These are phyloP conservation scores for Hyaloscypha bicolor DNA, from an alignment of 495 filamentous ascomycete genomes.

Conservation along the genomic window DNA sequence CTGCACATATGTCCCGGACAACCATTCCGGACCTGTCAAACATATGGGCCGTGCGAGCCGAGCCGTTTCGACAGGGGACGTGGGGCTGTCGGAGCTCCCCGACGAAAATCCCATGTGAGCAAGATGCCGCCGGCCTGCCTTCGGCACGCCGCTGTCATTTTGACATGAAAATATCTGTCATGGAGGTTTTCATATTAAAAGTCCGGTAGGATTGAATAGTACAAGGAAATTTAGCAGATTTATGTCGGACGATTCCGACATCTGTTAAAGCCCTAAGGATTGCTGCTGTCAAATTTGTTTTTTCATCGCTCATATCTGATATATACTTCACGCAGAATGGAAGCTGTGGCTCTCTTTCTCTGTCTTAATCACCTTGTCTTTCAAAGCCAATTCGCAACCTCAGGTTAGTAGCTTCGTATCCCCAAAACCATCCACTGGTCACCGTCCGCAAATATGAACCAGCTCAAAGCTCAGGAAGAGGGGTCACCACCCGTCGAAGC, in stretches of 20 bases:
- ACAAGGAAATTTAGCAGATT: constrained; percentile 11
- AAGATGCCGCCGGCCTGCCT: constrained; percentile 9
- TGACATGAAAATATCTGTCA: constrained; percentile 17
- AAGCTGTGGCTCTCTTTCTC: constrained; percentile 9
- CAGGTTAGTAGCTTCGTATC: constrained; percentile 4
- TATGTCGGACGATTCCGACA: constrained; percentile 11
- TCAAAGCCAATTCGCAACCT: constrained; percentile 9
- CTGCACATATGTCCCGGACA: too few species aligned
- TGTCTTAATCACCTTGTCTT: constrained; percentile 12
- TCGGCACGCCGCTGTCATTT: constrained; percentile 8
- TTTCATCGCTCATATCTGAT: too few species aligned
- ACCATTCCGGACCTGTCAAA: too few species aligned
- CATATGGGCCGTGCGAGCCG: constrained; percentile 7
- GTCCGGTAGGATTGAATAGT: constrained; percentile 8
- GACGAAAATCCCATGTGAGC: constrained; percentile 8
- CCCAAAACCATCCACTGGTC: constrained; percentile 9
- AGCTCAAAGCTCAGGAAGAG: constrained; percentile 15
- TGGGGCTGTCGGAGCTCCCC: constrained; percentile 11
- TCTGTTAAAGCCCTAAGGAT: constrained; percentile 7
- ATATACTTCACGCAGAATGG: constrained; percentile 13
- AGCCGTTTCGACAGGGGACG: constrained; percentile 1
- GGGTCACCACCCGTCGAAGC: constrained; percentile 11
- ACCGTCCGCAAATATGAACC: constrained; percentile 14
- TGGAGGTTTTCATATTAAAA: constrained; percentile 13
- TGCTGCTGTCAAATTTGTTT: constrained; percentile 9